These are phyloP conservation scores for Saccharomycopsis sp. DNA, from an alignment of 805 yeast genomes.

Conservation along the genomic window DNA sequence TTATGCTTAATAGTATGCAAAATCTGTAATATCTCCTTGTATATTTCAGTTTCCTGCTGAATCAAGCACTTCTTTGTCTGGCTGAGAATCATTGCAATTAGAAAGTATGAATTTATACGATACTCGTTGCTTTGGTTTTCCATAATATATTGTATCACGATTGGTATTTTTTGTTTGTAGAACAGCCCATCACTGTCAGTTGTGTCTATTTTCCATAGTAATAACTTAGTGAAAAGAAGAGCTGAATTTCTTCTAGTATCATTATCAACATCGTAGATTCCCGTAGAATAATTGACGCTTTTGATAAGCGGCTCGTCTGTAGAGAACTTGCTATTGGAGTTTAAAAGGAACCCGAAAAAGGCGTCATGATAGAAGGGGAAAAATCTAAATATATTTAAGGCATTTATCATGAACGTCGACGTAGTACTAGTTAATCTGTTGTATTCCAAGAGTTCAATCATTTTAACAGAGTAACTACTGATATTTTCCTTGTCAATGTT, in stretches of 20 bases:
- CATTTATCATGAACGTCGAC: constrained; percentile 35
- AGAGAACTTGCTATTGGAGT: neutral
- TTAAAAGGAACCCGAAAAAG: constrained; percentile 14
- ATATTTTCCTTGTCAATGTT: constrained; percentile 22
- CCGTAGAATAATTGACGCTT: constrained; percentile 21
- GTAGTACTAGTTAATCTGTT: constrained; percentile 38
- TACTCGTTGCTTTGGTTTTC: neutral
- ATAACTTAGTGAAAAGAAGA: constrained; percentile 23
- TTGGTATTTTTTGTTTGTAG: neutral
- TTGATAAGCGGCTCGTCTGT: neutral
- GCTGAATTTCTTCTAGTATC: constrained; percentile 39
- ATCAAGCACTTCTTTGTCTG: neutral
- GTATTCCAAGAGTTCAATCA: constrained; percentile 57
- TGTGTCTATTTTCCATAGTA: constrained; percentile 1
- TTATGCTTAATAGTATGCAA: neutral
- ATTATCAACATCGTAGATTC: constrained; percentile 34
- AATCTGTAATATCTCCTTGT: neutral
- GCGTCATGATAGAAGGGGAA: constrained; percentile 6
- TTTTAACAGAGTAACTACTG: constrained; percentile 36
- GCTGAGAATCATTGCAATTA: constrained; percentile 26
- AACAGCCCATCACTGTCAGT: neutral
- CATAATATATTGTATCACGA: neutral
- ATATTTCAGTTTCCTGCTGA: constrained; percentile 20
- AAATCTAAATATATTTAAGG: constrained; percentile 23
- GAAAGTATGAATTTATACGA: constrained; percentile 20